Conservation (phyloP, 441 rosid species). For the Croton setiger region DNA sequence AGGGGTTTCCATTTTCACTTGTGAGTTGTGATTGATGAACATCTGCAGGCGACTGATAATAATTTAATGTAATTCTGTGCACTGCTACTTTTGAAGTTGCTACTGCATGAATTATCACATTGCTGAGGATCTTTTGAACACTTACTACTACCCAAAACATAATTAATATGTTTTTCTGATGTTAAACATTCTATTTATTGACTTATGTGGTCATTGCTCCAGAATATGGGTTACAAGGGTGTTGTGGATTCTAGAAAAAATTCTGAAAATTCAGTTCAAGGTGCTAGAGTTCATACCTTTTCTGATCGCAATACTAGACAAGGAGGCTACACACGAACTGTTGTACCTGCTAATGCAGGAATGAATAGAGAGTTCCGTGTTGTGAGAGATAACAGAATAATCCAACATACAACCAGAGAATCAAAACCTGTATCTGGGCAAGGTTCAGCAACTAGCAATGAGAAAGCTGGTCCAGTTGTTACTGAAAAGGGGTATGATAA, state of each 20-base stretch:
- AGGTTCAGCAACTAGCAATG: conserved; percentile 34
- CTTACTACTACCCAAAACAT: not conserved
- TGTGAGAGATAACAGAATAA: conserved; percentile 78
- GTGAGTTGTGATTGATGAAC: not conserved
- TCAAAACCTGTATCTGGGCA: conserved; percentile 36
- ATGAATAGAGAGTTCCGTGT: conserved; percentile 70
- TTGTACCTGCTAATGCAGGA: conserved; percentile 52
- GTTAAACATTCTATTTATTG: conserved; percentile 23
- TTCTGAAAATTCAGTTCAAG: conserved; percentile 42
- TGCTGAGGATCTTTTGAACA: not conserved
- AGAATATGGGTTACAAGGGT: conserved; percentile 44
- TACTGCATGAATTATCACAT: not conserved
- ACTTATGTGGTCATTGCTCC: conserved; percentile 34
- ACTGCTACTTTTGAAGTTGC: not conserved
- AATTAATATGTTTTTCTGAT: conserved; percentile 1
- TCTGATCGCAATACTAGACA: conserved; percentile 45
- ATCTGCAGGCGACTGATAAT: not conserved
- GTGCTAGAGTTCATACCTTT: conserved; percentile 32
- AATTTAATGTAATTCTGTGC: not conserved
- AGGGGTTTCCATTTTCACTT: not conserved
- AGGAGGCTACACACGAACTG: conserved; percentile 45
- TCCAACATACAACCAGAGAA: conserved; percentile 39
- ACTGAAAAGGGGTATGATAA: conserved; percentile 50
- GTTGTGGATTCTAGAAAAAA: conserved; percentile 39
- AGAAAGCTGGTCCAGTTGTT: conserved; percentile 26